These are phyloP conservation scores for Euphrasia confusa DNA, from an alignment of 257 asterid genomes.

Conservation along the genomic window DNA sequence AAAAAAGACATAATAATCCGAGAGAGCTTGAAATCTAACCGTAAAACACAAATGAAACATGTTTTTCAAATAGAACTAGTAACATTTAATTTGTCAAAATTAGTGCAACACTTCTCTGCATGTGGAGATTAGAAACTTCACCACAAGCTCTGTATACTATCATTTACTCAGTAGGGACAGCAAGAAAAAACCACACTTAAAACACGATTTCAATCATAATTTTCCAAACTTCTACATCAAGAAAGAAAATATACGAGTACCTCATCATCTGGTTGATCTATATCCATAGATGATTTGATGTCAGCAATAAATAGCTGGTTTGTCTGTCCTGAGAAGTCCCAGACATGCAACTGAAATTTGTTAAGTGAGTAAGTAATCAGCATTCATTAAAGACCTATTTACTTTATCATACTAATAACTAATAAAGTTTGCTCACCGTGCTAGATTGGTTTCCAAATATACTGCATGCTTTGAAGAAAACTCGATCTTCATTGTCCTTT, in stretches of 20 bases:
- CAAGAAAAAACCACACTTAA: too few relatives aligned
- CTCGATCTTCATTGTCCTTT: conserved; percentile 47
- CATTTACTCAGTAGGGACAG: too few relatives aligned
- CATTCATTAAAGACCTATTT: conserved; percentile 19
- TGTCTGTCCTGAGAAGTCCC: conserved; percentile 77
- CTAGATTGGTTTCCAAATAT: conserved; percentile 43
- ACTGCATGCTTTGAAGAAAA: conserved; percentile 35
- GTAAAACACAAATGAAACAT: too few relatives aligned
- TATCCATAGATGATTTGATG: conserved; percentile 25
- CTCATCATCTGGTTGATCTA: conserved; percentile 38
- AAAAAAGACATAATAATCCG: too few relatives aligned
- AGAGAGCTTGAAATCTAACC: too few relatives aligned
- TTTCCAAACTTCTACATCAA: too few relatives aligned
- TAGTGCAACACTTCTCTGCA: too few relatives aligned
- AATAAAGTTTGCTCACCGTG: conserved; percentile 41
- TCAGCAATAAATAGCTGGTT: conserved; percentile 35
- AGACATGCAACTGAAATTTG: conserved; percentile 52
- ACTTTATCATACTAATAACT: neutral
- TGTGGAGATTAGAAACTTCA: too few relatives aligned
- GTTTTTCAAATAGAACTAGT: too few relatives aligned
- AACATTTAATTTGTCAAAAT: too few relatives aligned
- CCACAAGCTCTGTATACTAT: too few relatives aligned
- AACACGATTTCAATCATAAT: too few relatives aligned
- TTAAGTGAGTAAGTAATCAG: conserved; percentile 18
- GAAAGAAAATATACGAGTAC: conserved; percentile 28